phyloP scores from a whole-genome alignment of 208 protist genomes.

The Naegleria gruberi region DNA sequence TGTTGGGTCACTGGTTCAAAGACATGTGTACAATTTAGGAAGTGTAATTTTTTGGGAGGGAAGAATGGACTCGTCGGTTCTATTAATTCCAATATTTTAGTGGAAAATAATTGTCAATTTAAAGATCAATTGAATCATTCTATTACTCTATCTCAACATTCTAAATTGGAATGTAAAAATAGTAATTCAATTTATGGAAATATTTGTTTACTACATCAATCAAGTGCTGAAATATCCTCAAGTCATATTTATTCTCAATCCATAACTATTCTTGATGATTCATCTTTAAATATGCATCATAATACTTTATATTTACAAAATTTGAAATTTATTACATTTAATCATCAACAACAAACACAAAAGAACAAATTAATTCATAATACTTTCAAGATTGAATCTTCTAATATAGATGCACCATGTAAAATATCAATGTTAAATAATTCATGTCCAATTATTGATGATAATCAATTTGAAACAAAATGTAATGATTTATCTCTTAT shows the following conservation, averaged over 20 bases:
- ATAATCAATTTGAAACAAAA: neutral
- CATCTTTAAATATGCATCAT: neutral
- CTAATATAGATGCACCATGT: neutral
- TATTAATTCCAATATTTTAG: neutral
- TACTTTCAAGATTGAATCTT: neutral
- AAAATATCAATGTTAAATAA: neutral
- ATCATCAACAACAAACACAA: neutral
- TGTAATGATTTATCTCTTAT: neutral
- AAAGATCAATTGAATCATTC: neutral
- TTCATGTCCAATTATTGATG: neutral
- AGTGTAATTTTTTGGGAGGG: neutral
- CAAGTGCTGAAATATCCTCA: neutral
- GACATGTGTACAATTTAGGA: neutral
- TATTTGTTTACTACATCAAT: neutral
- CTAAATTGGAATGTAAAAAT: neutral
- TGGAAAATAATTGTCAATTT: neutral
- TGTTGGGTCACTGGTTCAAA: neutral
- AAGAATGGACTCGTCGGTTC: neutral
- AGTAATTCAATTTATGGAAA: neutral
- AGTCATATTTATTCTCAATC: neutral
- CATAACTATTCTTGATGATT: neutral
- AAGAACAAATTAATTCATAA: neutral
- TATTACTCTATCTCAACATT: neutral
- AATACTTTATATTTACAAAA: neutral
- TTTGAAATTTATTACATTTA: neutral